Evolutionary conservation across 2,329 filamentous ascomycete species (phyloP), one percentile per base, ranked within the genome.

Genomic region (Tolypocladium guangdongense): DNA sequence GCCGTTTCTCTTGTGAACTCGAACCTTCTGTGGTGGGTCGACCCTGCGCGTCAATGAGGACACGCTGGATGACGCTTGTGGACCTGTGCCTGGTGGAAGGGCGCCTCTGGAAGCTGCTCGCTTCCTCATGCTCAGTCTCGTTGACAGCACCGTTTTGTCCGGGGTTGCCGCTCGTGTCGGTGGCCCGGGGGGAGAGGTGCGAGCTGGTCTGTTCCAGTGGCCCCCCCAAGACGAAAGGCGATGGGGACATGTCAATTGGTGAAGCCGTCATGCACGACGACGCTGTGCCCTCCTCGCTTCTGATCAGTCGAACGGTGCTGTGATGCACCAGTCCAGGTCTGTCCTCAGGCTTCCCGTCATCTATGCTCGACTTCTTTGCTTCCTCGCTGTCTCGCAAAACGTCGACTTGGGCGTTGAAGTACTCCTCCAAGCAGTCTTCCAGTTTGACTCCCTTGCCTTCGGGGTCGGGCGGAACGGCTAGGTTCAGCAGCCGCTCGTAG

Each of bases 361-460:
- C 66, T 1, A 61, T 50, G 12, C 52, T 54, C 18, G 66, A 63
- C 54, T 72, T 68, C 60, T 80, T 78, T 58, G 83, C 77, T 52
- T 80, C 78, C 35, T 76, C 68, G 52, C 77, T 79, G 54, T 92
- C 87, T 51, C 92, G 80, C 59, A 87, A 84, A 3, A 99, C 90
- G 63, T 96, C 90, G 52, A 99, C 90, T 53, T 84, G 81, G 54
- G 91, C 91, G 69, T 97, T 96, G 77, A 97, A 97, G 64, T 96
- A 97, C 52, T 87, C 84, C 66, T 96, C 91, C 20, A 99, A 72
- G 61, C 92, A 97, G 59, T 95, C 88, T 68, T 97, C 93, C 22
- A 99, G 73, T 32, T 86, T 90, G 56, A 96, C 78, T 3, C 79
- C 77, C 55, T 82, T 83, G 27, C 83, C 84, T 47, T 87, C 82